These are phyloP conservation scores for Lodderomyces orthopsilosis DNA, from an alignment of 1,139 yeast species.

Conservation along the genomic window DNA sequence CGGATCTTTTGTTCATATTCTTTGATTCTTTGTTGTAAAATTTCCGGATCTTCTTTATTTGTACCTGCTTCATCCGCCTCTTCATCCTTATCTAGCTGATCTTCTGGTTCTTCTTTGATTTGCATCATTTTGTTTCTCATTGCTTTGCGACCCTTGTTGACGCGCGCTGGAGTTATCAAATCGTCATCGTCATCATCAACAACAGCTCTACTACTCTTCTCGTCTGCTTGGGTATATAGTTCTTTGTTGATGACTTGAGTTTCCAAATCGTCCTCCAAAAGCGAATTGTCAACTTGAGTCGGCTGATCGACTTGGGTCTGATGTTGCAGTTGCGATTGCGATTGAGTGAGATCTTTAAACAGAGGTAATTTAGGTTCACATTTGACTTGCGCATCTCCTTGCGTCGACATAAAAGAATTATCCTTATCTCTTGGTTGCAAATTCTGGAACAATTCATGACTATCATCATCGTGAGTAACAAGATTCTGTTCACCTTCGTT, in stretches of 20 bases:
- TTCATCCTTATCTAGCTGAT: constrained; percentile 16
- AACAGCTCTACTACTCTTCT: not conserved
- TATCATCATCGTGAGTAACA: constrained; percentile 2
- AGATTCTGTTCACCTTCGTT: constrained; percentile 8
- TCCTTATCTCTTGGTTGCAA: constrained; percentile 24
- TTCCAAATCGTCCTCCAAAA: constrained; percentile 7
- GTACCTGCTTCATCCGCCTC: constrained; percentile 23
- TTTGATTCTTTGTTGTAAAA: constrained; percentile 29
- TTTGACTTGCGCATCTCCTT: constrained; percentile 1
- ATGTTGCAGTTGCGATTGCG: constrained; percentile 16
- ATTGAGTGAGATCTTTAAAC: constrained; percentile 17
- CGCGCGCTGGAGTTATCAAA: constrained; percentile 26
- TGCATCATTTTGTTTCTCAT: constrained; percentile 18
- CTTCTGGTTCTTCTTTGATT: constrained; percentile 21
- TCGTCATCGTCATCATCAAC: constrained; percentile 25
- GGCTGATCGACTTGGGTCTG: constrained; percentile 20
- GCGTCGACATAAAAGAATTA: constrained; percentile 9
- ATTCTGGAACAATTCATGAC: constrained; percentile 27
- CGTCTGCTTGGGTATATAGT: not conserved
- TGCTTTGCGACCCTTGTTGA: constrained; percentile 24
- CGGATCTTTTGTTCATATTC: constrained; percentile 39
- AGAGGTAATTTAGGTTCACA: constrained; percentile 6
- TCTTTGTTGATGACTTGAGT: constrained; percentile 9
- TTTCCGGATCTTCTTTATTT: constrained; percentile 25
- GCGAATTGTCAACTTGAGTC: constrained; percentile 7